Evolutionary conservation across 2,329 filamentous ascomycete genomes (phyloP), one percentile per base, ranked within the genome.

Genomic region (Aspergillus intermedius): DNA sequence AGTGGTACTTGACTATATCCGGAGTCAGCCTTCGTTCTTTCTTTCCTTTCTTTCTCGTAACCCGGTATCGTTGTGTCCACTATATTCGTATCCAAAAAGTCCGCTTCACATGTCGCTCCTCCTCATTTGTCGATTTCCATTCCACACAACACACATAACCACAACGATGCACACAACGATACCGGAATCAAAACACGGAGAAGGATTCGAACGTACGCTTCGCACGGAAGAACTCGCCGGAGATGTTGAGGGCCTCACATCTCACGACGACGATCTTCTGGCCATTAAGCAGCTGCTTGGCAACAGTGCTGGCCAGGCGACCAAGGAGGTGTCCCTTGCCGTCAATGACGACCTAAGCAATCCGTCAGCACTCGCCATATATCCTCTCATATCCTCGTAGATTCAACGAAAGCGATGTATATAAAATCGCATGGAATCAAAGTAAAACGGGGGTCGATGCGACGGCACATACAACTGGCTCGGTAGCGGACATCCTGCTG

Each of bases 251-350:
- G 69, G 89, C 90, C 81, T 98, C 93, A 79, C 88, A 94, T 82
- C 93, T 89, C 75, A 98, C 93, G 67, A 98, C 81, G 70, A 97
- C 91, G 74, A 98, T 94, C 87, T 97, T 97, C 82, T 97, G 91
- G 75, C 91, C 91, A 78, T 86, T 94, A 68, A 97, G 88, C 72
- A 97, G 86, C 83, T 97, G 91, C 87, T 97, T 97, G 75, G 91
- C 91, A 72, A 97, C 90, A 73, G 90, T 95, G 76, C 85, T 90
- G 80, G 91, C 91, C 76, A 98, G 86, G 77, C 93, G 91, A 82
- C 93, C 93, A 77, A 98, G 90, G 76, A 98, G 87, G 80, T 98
- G 93, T 79, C 93, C 93, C 86, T 98, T 98, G 88, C 91, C 93
- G 86, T 98, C 93, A 75, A 98, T 95, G 81, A 96, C 88, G 81